A percentile compares a stretch with the other conserved stretches of the same genome.
Evolutionary conservation across 164 flowering plant species (phyloP).

Genomic region (Santalum album): DNA sequence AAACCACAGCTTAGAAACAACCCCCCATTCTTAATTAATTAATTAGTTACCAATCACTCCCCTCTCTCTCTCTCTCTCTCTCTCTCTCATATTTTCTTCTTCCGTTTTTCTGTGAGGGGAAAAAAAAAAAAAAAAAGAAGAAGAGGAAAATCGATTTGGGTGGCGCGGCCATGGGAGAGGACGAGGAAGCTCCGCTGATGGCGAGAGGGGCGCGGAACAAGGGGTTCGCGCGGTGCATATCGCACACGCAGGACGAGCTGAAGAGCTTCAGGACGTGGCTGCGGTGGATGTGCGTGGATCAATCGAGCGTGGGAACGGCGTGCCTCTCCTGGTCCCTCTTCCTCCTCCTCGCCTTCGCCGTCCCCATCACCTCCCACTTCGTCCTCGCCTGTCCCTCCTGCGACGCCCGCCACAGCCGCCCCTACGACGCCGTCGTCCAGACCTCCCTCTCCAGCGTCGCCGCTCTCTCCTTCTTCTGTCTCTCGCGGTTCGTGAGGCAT

Average conservation of each 20-base stretch:
- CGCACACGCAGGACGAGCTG: conserved; percentile 63
- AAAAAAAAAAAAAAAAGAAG: too few species aligned
- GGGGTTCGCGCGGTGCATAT: conserved; percentile 23
- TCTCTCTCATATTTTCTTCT: too few species aligned
- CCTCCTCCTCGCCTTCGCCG: conserved; percentile 38
- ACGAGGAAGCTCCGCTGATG: neutral
- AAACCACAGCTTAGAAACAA: too few species aligned
- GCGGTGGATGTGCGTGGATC: conserved; percentile 86
- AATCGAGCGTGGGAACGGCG: conserved; percentile 34
- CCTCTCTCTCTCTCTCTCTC: too few species aligned
- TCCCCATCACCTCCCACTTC: conserved; percentile 65
- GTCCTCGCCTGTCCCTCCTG: conserved; percentile 55
- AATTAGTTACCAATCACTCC: too few species aligned
- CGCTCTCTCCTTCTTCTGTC: conserved; percentile 56
- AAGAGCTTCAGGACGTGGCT: conserved; percentile 61
- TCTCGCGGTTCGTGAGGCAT: conserved; percentile 44
- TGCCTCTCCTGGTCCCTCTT: conserved; percentile 66
- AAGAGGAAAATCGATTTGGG: too few species aligned
- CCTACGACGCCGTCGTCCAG: conserved; percentile 61
- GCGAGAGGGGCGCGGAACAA: neutral
- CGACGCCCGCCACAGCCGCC: conserved; percentile 51
- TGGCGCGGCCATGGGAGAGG: conserved; percentile 8
- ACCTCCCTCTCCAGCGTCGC: conserved; percentile 60
- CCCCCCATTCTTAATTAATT: too few species aligned
- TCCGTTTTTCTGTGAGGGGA: too few species aligned